Base-by-base conservation (phyloP, 2,329 filamentous ascomycete genomes). In the Colletotrichum lindemuthianum region DNA sequence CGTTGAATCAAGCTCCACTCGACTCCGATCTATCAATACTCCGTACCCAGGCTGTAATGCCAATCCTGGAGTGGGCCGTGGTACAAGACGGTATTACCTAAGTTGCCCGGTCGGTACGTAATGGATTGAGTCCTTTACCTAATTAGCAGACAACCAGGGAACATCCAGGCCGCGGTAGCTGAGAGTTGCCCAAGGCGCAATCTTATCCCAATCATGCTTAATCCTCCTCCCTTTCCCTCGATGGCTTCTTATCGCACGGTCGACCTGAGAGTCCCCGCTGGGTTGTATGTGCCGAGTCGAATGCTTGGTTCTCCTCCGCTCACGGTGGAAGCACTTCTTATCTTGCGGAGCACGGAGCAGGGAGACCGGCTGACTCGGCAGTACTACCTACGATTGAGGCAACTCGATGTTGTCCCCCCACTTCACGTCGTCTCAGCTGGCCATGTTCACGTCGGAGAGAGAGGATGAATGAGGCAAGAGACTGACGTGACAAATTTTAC, bases 131-230 rank as follows among this genome's bases (percentile, higher is more conserved):
- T 44, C 39, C 34, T 54, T 54, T 50, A 34, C 43, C 49, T 53
- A 50, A 39, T 24, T 24, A 24, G 5, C 12, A 60, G 37, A 32
- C 36, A 32, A 41, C 33, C 63, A 57, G 63, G 63, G 58, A 47
- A 53, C 51, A 49, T 16, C 58, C 59, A 16, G 36, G 51, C 43
- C 39, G 36, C 15, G 47, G 50, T 11, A 45, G 44, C 32, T 41
- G 34, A 45, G 37, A 41, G 58, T 32, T 33, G n/a, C 24, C 58
- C 32, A 57, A 51, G 51, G 40, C 52, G 52, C 63, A 63, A 63
- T 57, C 63, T 57, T 65, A 63, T 43, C 52, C 32, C 47, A 52
- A 52, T 63, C 63, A 65, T 65, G 63, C 63, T 63, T 65, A 65
- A 24, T 52, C 57, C 51, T 36, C 32, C 33, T 33, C 33, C 6